phyloP scores from a whole-genome alignment of 164 flowering plant genomes.

The Pachysandra terminalis region DNA sequence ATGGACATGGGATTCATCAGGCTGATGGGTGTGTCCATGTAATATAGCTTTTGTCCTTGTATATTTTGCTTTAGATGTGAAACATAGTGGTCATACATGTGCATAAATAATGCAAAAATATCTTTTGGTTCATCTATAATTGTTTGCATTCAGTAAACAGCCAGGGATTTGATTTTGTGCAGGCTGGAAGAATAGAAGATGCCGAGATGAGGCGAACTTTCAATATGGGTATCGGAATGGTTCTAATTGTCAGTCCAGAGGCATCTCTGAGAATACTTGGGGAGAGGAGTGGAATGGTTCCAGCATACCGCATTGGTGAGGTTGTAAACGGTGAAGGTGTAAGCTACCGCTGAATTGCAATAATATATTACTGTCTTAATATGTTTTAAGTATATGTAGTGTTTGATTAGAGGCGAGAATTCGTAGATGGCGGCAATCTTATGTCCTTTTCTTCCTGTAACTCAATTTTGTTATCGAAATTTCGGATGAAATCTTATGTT shows the following conservation, averaged over 20 bases:
- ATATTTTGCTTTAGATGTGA: background rate
- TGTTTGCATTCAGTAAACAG: background rate
- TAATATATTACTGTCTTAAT: background rate
- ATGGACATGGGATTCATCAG: no score
- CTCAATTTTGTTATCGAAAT: background rate
- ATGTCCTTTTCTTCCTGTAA: background rate
- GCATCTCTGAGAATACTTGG: slow-evolving; percentile 57
- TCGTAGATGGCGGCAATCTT: background rate
- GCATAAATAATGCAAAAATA: no score
- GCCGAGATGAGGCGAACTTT: slow-evolving; percentile 84
- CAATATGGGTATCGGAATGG: slow-evolving; percentile 94
- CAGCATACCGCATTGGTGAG: slow-evolving; percentile 54
- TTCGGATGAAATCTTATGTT: background rate
- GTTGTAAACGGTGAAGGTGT: slow-evolving; percentile 58
- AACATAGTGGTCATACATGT: background rate
- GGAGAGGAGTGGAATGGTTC: slow-evolving; percentile 20
- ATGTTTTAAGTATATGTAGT: background rate
- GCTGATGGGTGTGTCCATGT: no score
- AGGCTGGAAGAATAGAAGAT: slow-evolving; percentile 81
- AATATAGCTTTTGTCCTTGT: background rate
- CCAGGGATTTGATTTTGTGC: slow-evolving; percentile 3
- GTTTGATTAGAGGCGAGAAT: background rate
- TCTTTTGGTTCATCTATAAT: background rate
- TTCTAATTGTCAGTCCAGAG: slow-evolving; percentile 60
- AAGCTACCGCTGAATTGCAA: slow-evolving; percentile 11